Evolutionary conservation across 1,284 basidiomycete genomes (phyloP), one percentile per base, ranked within the genome.

Genomic region (Ceratobasidium sp.): DNA sequence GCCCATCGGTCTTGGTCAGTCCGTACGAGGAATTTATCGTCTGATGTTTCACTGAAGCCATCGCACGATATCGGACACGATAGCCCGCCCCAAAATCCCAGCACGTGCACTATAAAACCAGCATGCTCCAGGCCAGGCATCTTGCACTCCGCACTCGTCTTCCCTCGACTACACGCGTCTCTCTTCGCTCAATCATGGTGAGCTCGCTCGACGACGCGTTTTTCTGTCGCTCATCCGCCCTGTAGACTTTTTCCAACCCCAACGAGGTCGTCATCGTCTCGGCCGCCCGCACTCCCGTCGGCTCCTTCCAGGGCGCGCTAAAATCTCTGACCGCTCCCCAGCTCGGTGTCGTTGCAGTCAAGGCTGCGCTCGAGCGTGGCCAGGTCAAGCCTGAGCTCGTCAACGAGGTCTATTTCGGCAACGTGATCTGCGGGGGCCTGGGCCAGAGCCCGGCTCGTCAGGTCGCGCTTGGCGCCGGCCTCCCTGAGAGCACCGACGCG

Each of bases 391-490:
- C 96, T 19, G 86, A 90, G 8, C 83, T 89, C 77, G 90, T 96
- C 61, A 95, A 99, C 84, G 98, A 99, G 85, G 86, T 98, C 80
- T 98, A 93, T 88, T 92, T 98, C 81, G 98, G 98, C 78, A 96
- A 99, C 81, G 95, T 97, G 81, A 90, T 99, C 75, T 95, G 97
- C 83, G 95, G 97, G 29, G 97, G 97, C 79, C 92, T 95, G 63
- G 96, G 96, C 64, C 96, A 98, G 82, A 95, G 93, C 48, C 95
- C 97, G 34, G 95, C 97, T 68, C 91, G 97, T 77, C 97, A 99
- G 83, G 96, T 98, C 76, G 95, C 93, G 14, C 91, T 98, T 78
- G 87, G 85, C 76, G 88, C 96, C 37, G 97, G 97, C 77, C 85
- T 98, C 82, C 90, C 89, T 77, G 83, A 90, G 27, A 87, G 87